Conservation (phyloP, 73 alveolate genomes). For the Paramecium primaurelia region DNA sequence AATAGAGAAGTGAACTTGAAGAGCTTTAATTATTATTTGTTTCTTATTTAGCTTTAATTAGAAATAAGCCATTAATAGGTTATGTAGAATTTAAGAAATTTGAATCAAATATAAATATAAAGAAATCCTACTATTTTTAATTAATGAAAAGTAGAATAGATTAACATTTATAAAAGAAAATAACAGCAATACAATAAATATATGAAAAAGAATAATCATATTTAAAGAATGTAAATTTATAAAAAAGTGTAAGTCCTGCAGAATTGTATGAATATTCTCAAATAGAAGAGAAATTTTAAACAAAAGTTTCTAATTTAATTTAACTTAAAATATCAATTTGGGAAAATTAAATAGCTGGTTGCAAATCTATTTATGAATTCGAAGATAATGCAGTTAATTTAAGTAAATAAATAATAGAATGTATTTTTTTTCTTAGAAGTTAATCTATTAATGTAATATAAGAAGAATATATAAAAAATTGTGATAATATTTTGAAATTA, state of each 20-base stretch:
- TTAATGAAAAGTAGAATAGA: neutral
- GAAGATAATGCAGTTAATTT: neutral
- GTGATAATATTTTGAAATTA: neutral
- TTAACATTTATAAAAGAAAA: neutral
- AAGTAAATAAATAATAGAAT: neutral
- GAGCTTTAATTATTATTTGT: neutral
- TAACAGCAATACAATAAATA: neutral
- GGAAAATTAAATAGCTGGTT: neutral
- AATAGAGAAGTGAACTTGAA: neutral
- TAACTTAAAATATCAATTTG: neutral
- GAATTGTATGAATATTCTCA: neutral
- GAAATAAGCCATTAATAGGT: neutral
- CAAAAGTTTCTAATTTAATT: neutral
- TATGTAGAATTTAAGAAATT: slow-evolving; percentile 18
- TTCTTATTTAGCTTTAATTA: neutral
- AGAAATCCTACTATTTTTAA: neutral
- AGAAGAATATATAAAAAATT: neutral
- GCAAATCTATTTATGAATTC: neutral
- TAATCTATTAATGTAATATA: neutral
- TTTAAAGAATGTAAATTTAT: neutral
- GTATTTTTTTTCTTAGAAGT: neutral
- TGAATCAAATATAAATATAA: neutral
- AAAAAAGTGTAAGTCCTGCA: neutral
- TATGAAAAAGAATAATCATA: neutral
- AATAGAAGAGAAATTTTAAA: neutral